Conservation (phyloP, 83 land plant genomes). For the Larix sibirica region DNA sequence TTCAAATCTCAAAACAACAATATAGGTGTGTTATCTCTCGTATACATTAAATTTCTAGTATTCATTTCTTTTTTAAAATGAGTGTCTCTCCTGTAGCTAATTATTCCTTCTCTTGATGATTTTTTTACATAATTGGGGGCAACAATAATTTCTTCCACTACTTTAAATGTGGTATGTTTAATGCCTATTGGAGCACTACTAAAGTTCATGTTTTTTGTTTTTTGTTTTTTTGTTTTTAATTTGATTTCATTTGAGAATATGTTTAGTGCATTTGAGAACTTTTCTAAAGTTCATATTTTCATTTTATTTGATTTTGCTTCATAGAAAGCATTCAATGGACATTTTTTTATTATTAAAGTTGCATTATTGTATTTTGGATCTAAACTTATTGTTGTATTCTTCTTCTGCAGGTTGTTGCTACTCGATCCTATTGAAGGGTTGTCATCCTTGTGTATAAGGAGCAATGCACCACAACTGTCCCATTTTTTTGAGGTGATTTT, state of each 20-base stretch:
- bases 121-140: slow-evolving; percentile 66
- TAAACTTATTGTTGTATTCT: not conserved
- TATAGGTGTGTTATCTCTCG: slow-evolving; percentile 43
- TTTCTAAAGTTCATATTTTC: no score
- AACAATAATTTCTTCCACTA: slow-evolving; percentile 77
- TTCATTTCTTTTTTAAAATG: no score
- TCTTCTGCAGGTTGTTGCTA: slow-evolving; percentile 73
- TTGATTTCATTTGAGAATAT: no score
- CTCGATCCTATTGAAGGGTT: slow-evolving; percentile 43
- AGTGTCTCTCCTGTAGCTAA: not conserved
- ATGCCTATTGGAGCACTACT: not conserved
- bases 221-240: no score
- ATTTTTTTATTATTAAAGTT: not conserved
- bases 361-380: not conserved
- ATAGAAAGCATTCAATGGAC: no score
- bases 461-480: slow-evolving; percentile 97
- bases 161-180: slow-evolving; percentile 50
- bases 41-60: not conserved
- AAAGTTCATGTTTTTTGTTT: no score
- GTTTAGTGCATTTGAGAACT: no score
- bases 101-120: not conserved
- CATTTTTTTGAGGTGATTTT: slow-evolving; percentile 75
- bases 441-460: slow-evolving; percentile 76
- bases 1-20: slow-evolving; percentile 67
- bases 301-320: not conserved